Evolutionary conservation across 768 basidiomycete species (phyloP).

Genomic region (Russula olivacea): DNA sequence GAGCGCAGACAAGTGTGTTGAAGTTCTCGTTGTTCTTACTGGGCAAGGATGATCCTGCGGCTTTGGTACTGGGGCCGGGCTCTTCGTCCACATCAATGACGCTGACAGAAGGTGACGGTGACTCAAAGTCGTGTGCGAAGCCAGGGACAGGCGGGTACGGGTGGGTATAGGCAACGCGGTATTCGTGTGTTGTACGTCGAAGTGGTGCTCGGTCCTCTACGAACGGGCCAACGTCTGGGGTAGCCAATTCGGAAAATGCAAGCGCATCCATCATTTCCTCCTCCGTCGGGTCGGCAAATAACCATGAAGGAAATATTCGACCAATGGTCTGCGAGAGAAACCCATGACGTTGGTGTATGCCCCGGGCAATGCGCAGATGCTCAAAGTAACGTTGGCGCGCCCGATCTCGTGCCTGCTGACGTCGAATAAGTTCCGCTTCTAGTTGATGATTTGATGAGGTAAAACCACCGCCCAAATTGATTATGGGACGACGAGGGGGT

Average conservation of each 20-base stretch:
- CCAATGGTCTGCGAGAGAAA: constrained; percentile 21
- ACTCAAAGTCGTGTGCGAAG: constrained; percentile 62
- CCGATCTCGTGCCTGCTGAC: constrained; percentile 14
- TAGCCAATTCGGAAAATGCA: constrained; percentile 19
- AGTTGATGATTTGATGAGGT: constrained; percentile 38
- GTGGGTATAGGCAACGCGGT: constrained; percentile 61
- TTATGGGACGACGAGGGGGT: constrained; percentile 51
- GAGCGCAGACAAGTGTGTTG: constrained; percentile 58
- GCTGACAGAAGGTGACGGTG: constrained; percentile 34
- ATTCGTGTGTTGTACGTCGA: constrained; percentile 36
- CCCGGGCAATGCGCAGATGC: constrained; percentile 9
- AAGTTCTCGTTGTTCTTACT: constrained; percentile 31
- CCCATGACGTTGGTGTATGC: constrained; percentile 18
- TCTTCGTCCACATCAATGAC: constrained; percentile 47
- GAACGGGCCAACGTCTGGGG: not conserved
- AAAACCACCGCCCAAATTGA: constrained; percentile 63
- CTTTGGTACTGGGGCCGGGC: constrained; percentile 22
- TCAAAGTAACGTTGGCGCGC: constrained; percentile 17
- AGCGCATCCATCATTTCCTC: constrained; percentile 24
- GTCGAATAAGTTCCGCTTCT: constrained; percentile 16
- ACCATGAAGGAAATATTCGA: constrained; percentile 21
- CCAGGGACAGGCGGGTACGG: constrained; percentile 50
- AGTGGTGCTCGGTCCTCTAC: not conserved
- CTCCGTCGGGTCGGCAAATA: constrained; percentile 21
- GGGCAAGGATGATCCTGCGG: constrained; percentile 29